These are phyloP conservation scores for Tylopilus vinaceipallidus DNA, from an alignment of 768 basidiomycete species.

Conservation along the genomic window DNA sequence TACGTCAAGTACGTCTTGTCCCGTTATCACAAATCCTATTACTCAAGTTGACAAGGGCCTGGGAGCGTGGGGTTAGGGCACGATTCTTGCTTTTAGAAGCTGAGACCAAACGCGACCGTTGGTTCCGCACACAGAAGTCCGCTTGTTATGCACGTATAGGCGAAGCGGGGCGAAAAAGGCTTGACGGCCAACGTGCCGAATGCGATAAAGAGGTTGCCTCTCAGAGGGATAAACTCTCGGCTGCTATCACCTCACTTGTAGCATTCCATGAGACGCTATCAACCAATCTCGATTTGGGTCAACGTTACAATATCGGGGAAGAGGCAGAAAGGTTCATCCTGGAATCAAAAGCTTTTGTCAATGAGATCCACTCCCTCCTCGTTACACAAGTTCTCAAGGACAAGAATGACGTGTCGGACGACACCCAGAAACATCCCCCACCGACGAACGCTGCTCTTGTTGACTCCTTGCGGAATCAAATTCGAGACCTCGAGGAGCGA, in stretches of 20 bases:
- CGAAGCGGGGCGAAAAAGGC: slow-evolving; percentile 28
- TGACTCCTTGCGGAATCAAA: slow-evolving; percentile 14
- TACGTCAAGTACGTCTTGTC: slow-evolving; percentile 27
- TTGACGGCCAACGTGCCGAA: slow-evolving; percentile 27
- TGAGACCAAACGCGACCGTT: slow-evolving; percentile 27
- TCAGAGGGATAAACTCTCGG: slow-evolving; percentile 26
- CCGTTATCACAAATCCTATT: neutral
- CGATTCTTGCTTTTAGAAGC: slow-evolving; percentile 26
- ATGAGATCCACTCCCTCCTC: slow-evolving; percentile 25
- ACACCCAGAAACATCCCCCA: neutral
- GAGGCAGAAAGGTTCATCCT: slow-evolving; percentile 21
- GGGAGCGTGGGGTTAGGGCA: slow-evolving; percentile 32
- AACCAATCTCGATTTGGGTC: slow-evolving; percentile 26
- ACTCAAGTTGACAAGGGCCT: slow-evolving; percentile 19
- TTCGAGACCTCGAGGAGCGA: slow-evolving; percentile 27
- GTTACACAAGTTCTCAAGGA: slow-evolving; percentile 18
- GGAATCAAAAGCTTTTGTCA: slow-evolving; percentile 27
- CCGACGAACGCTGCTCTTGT: neutral
- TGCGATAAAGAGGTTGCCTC: slow-evolving; percentile 24
- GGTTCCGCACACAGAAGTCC: slow-evolving; percentile 33
- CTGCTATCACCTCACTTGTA: slow-evolving; percentile 24
- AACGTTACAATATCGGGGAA: slow-evolving; percentile 25
- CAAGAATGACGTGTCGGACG: slow-evolving; percentile 4
- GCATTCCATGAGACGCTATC: slow-evolving; percentile 20
- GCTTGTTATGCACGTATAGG: slow-evolving; percentile 28